Base-by-base conservation (phyloP, 345 rosid genomes). In the Bretschneidera sinensis region DNA sequence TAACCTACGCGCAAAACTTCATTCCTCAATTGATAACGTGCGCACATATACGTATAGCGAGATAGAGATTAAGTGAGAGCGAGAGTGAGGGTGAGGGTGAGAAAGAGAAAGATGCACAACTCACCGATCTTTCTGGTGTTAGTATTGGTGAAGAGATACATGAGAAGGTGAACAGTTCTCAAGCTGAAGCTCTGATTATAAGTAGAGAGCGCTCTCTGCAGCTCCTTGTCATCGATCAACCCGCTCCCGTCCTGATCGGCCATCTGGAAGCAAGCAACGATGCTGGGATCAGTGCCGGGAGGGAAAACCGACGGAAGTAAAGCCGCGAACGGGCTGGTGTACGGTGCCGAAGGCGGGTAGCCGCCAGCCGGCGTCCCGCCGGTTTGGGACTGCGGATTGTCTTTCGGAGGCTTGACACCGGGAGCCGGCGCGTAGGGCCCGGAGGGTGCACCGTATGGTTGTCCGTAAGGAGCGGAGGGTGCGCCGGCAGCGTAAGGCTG, bases 211-310 rank as follows among this genome's bases (percentile, higher is more conserved):
- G 96, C 99, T 51, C 83, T 79, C 75, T 94, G 96, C 55, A 89
- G 77, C 72, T 94, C 99, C 61, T 78, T 87, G 34, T 94, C 99
- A 54, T 94, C 97, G 58, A 90, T 87, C 35, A 87, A 65, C 0
- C 96, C 97, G 66, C 99, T 94, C 10, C 89, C 78, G 66, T 94
- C 99, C 72, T 71, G 86, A 75, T 90, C 97, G 16, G 99, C 97
- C 59, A 74, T 31, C 64, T 84, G 91, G 57, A 89, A 92, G 65
- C 91, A 80, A 28, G 96, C 86, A 63, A 94, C 73, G 52, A 94
- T 51, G 73, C 39, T 81, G 22, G 99, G 92, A 72, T 89, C 96
- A n/a, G 96, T 89, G 5, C 90, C 96, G 10, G 94, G 95, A 18
- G 95, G 86, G 66, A 92, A 94, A 43, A 79, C 59, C 51, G 96